These are phyloP conservation scores for Salvia sclarea DNA, from an alignment of 305 asterid species.

Conservation along the genomic window DNA sequence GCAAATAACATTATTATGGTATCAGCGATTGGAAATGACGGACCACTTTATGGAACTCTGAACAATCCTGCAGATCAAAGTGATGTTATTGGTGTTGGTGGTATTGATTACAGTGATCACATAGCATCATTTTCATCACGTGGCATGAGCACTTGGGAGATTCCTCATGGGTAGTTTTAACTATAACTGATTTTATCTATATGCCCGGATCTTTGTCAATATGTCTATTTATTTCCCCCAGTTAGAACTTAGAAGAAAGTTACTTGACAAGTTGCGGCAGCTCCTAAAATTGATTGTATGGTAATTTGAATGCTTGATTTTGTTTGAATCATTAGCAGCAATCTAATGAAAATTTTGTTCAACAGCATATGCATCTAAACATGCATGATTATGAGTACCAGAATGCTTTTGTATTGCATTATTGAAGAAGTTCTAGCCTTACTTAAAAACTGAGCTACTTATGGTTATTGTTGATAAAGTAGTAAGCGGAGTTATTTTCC, in stretches of 20 bases:
- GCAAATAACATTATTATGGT: slow-evolving; percentile 96
- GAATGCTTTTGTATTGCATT: background rate
- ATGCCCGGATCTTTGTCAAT: slow-evolving; percentile 17
- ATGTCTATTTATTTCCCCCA: background rate
- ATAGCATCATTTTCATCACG: slow-evolving; percentile 99
- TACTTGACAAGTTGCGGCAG: background rate
- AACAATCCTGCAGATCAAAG: slow-evolving; percentile 99
- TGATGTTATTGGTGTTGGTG: slow-evolving; percentile 99
- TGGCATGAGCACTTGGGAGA: slow-evolving; percentile 99
- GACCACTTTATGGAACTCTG: slow-evolving; percentile 98
- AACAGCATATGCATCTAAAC: slow-evolving; percentile 12
- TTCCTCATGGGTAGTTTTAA: slow-evolving; percentile 89
- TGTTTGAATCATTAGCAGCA: slow-evolving; percentile 1
- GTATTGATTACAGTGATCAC: slow-evolving; percentile 98
- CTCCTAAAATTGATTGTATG: slow-evolving; percentile 18
- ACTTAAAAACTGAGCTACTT: slow-evolving; percentile 3
- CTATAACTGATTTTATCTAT: slow-evolving; percentile 31
- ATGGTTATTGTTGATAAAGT: slow-evolving; percentile 9
- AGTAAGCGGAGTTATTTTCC: slow-evolving; percentile 1
- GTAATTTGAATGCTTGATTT: slow-evolving; percentile 6
- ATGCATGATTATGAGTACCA: slow-evolving; percentile 13
- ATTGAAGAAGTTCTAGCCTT: background rate
- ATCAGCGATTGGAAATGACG: slow-evolving; percentile 97
- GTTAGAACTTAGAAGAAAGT: slow-evolving; percentile 20
- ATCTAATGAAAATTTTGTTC: slow-evolving; percentile 3